Evolutionary conservation across 805 yeast species (phyloP).

Genomic region (Isabelozyma heimii): DNA sequence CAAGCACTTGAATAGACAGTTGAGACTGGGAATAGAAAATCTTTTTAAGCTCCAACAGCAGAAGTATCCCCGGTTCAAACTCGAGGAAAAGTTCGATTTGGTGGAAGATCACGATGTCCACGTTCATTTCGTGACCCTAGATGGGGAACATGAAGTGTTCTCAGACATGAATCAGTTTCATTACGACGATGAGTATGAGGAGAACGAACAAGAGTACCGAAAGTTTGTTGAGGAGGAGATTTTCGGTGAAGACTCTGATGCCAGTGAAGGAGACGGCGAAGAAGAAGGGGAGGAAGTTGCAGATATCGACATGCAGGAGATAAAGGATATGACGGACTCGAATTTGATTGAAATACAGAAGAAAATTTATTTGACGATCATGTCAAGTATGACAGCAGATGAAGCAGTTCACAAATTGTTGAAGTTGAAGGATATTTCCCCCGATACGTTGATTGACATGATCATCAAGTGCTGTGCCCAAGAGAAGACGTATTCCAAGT

Average conservation of each 20-base stretch:
- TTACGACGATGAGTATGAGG: slow-evolving; percentile 50
- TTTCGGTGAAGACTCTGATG: slow-evolving; percentile 34
- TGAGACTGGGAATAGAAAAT: slow-evolving; percentile 47
- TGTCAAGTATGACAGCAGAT: slow-evolving; percentile 87
- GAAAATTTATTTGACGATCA: slow-evolving; percentile 73
- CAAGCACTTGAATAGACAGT: slow-evolving; percentile 28
- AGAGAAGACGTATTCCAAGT: slow-evolving; percentile 82
- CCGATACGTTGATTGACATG: slow-evolving; percentile 63
- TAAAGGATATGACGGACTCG: slow-evolving; percentile 69
- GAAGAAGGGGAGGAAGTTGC: slow-evolving; percentile 15
- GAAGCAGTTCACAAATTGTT: slow-evolving; percentile 89
- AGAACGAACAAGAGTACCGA: slow-evolving; percentile 48
- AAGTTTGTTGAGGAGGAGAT: slow-evolving; percentile 39
- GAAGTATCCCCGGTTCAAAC: slow-evolving; percentile 20
- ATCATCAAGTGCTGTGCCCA: slow-evolving; percentile 79
- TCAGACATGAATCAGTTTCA: slow-evolving; percentile 50
- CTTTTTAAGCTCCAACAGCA: slow-evolving; percentile 50
- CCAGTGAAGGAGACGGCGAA: slow-evolving; percentile 11
- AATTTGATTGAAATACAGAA: slow-evolving; percentile 66
- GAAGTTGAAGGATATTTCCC: slow-evolving; percentile 31
- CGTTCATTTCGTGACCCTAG: slow-evolving; percentile 54
- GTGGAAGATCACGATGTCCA: slow-evolving; percentile 63
- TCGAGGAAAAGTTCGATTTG: slow-evolving; percentile 44
- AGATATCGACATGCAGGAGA: slow-evolving; percentile 15
- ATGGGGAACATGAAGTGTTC: slow-evolving; percentile 46